Conservation (phyloP, 129 eudicot species). For the Chrysanthemum makinoi region DNA sequence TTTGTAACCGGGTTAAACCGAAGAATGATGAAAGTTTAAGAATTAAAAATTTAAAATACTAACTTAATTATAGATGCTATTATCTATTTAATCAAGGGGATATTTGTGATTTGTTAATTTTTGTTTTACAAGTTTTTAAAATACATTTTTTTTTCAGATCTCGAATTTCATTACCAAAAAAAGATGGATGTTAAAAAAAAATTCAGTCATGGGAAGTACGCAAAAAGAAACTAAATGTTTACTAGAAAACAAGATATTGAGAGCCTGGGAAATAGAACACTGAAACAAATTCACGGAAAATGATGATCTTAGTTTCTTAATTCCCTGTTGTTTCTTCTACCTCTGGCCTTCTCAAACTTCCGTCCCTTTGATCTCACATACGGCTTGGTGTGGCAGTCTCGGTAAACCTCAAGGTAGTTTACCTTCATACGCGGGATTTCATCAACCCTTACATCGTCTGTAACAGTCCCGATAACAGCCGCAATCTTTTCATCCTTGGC, state of each 20-base stretch:
- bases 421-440: conserved; percentile 40
- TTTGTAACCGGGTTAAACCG: too few species aligned
- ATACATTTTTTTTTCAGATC: neutral
- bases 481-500: conserved; percentile 50
- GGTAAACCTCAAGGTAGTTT: conserved; percentile 39
- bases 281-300: neutral
- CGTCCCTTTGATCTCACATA: too few species aligned
- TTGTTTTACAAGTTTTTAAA: too few species aligned
- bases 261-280: conserved; percentile 5
- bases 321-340: conserved; percentile 58
- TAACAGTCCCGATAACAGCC: conserved; percentile 36
- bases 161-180: conserved; percentile 13
- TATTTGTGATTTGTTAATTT: too few species aligned
- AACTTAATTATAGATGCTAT: too few species aligned
- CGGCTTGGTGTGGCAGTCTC: too few species aligned
- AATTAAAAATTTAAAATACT: too few species aligned
- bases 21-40: too few species aligned
- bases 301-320: conserved; percentile 25
- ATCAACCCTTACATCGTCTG: conserved; percentile 42
- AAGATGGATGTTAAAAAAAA: conserved; percentile 18
- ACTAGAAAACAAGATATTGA: neutral
- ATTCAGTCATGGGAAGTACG: conserved; percentile 20
- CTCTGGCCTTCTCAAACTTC: too few species aligned
- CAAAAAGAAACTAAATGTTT: conserved; percentile 17
- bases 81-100: too few species aligned